phyloP scores from a whole-genome alignment of 257 asterid species.

The Datura wrightii region DNA sequence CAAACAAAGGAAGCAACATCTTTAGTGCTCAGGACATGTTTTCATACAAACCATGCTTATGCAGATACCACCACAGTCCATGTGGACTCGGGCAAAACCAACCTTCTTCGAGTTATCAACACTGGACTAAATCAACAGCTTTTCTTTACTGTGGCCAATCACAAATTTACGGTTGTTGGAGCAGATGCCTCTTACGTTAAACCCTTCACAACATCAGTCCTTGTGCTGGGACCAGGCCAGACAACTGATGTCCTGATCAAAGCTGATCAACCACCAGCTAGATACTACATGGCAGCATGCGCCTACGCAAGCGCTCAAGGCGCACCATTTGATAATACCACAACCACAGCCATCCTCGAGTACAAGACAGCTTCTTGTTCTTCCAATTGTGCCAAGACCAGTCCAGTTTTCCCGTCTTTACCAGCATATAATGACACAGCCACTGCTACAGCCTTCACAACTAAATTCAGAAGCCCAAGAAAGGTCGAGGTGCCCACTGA shows the following conservation, averaged over 20 bases:
- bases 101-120: conserved; percentile 72
- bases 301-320: conserved; percentile 91
- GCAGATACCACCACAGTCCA: conserved; percentile 71
- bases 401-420: conserved; percentile 56
- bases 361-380: conserved; percentile 63
- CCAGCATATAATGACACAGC: conserved; percentile 85
- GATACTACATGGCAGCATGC: conserved; percentile 80
- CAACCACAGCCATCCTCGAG: conserved; percentile 88
- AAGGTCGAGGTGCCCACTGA: conserved; percentile 62
- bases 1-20: background rate
- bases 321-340: conserved; percentile 84
- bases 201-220: conserved; percentile 79
- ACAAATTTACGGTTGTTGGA: conserved; percentile 80
- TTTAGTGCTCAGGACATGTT: background rate
- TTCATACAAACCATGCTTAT: conserved; percentile 3
- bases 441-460: conserved; percentile 78
- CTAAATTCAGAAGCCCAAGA: conserved; percentile 69
- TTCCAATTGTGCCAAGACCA: conserved; percentile 44
- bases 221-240: conserved; percentile 97
- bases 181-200: conserved; percentile 83
- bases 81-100: conserved; percentile 65
- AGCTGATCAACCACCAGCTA: conserved; percentile 66
- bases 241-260: conserved; percentile 88
- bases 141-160: conserved; percentile 84
- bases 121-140: conserved; percentile 84